phyloP scores from a whole-genome alignment of 108 stramenopile genomes.

The Cyclostephanos tholiformis region DNA sequence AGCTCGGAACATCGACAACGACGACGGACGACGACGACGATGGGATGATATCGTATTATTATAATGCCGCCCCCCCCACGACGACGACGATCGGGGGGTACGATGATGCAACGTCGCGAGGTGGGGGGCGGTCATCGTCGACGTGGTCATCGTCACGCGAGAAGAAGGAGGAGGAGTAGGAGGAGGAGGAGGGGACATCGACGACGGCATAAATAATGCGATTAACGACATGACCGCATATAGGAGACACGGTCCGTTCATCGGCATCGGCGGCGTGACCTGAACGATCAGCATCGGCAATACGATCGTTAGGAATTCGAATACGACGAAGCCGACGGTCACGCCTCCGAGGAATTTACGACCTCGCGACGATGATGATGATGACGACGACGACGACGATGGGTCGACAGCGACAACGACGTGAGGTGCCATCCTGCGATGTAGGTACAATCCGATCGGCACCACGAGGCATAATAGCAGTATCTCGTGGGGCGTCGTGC shows the following conservation, averaged over 20 bases:
- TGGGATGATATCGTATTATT: no score
- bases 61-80: no score
- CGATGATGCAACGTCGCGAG: no score
- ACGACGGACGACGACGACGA: conserved; percentile 33
- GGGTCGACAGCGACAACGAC: no score
- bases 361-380: background rate
- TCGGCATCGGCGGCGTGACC: conserved; percentile 68
- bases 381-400: no score
- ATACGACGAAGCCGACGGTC: conserved; percentile 6
- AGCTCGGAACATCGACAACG: conserved; percentile 73
- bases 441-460: conserved; percentile 62
- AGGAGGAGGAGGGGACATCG: background rate
- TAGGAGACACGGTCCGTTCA: conserved; percentile 55
- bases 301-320: conserved; percentile 49
- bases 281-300: conserved; percentile 65
- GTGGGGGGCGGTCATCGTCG: background rate
- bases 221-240: conserved; percentile 29
- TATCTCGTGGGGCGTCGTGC: conserved; percentile 68
- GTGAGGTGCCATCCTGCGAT: no score
- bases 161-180: no score
- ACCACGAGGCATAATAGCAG: conserved; percentile 64
- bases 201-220: conserved; percentile 1
- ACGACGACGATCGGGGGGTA: no score
- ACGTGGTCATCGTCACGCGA: background rate
- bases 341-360: no score